phyloP scores from a whole-genome alignment of 441 rosid species.

The Pelargonium fulgidum region DNA sequence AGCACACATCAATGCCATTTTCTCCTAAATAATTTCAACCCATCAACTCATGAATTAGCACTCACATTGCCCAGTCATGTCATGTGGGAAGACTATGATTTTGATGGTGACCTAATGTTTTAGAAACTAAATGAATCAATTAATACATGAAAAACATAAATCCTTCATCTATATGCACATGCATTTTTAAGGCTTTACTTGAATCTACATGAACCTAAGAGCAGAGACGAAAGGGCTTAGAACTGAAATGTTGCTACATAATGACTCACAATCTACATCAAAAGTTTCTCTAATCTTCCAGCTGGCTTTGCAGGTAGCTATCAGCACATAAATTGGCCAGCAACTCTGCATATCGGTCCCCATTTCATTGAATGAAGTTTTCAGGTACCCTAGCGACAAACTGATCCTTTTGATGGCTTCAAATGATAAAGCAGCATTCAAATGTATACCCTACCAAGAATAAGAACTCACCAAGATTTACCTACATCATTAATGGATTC shows the following conservation, averaged over 20 bases:
- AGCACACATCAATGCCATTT: not conserved
- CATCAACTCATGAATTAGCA: not conserved
- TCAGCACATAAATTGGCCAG: not conserved
- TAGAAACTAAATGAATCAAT: not conserved
- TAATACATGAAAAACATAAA: too few species aligned
- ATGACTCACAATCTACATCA: not conserved
- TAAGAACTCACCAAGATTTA: conserved; percentile 11
- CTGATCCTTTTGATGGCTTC: conserved; percentile 5
- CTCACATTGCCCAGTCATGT: not conserved
- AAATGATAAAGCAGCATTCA: not conserved
- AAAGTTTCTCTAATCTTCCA: not conserved
- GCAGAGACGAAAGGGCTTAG: not conserved
- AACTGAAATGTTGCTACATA: not conserved
- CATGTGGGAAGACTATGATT: not conserved
- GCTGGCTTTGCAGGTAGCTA: not conserved
- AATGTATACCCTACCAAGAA: not conserved
- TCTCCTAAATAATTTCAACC: not conserved
- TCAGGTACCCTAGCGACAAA: conserved; percentile 14
- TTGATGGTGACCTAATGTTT: not conserved
- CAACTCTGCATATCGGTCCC: conserved; percentile 15
- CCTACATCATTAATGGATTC: conserved; percentile 2
- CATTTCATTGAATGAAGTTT: conserved; percentile 12
- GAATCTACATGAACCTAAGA: not conserved
- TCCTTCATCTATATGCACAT: too few species aligned
- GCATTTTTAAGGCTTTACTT: not conserved